Base-by-base conservation (phyloP, 495 filamentous ascomycete genomes). In the Beverwykella pulmonaria region DNA sequence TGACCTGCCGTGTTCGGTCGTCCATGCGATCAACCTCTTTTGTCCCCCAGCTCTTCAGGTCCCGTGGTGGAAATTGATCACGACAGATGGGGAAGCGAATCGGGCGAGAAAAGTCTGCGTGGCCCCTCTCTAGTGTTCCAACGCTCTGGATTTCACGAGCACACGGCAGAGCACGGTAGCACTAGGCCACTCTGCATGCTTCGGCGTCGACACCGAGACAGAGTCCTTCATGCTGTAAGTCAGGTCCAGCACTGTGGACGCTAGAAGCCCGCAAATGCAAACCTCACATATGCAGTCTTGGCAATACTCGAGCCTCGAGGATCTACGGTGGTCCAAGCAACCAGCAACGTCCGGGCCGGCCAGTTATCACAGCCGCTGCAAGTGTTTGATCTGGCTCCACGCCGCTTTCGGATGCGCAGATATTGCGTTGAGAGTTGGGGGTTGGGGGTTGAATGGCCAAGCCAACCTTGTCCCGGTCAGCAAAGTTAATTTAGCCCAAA, bases 301-400 rank as follows among this genome's bases (percentile, higher is more conserved):
- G 69, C 69, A 72, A 72, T 72, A 72, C 44, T 72, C 29, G 41
- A 61, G 53, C 34, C 49, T 20, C 52, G 53, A 64, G 50, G 69
- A 72, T 72, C 69, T 59, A 44, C 69, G 48, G 55, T 48, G 39
- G 49, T 67, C 57, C 53, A 59, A 36, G 49, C 34, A 30, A 59
- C 53, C 41, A 71, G 55, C 59, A 61, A 64, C 69, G 64, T 66
- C 39, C 63, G 65, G 69, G 57, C 69, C 69, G 69, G 69, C 69
- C 69, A 72, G 65, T 72, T 72, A 72, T 68, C 69, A 61, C 55
- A 41, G 59, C 61, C 64, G 65, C 65, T 72, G 69, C 69, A 68
- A 58, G 69, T 68, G 61, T 58, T 68, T 36, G 62, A 65, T 58
- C 68, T 59, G 46, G 59, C 44, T 41, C 49, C 56, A 59, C 50